Base-by-base conservation (phyloP, 176 grass and related monocot genomes). In the Lolium perenne region DNA sequence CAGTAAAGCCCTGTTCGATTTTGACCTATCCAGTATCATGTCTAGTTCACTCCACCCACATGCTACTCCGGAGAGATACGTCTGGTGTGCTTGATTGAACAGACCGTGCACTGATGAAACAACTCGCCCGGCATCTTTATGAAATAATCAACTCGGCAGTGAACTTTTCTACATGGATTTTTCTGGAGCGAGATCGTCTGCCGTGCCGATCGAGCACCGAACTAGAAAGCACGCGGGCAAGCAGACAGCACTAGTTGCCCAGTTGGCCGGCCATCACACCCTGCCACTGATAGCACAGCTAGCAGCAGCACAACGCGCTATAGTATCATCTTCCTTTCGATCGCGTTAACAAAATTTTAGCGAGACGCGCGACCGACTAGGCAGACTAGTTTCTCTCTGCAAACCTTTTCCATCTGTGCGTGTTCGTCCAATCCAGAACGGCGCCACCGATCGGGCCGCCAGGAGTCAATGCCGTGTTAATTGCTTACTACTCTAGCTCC, bases 11-110 rank as follows among this genome's bases (percentile, higher is more conserved):
- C 38, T 57, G 87, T 22, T 89, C 5, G 11, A 48, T 84, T 88
- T 88, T 84, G 76, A 84, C 76, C 76, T 4, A 20, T 64, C 25
- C 5, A 64, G 81, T 21, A 65, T 70, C 80, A 70, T 76, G 80
- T 70, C 38, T 5, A 58, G 22, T 40, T 83, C 62, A 48, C 40
- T 9, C 25, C 73, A 78, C 12, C 58, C 59, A 12, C 79, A 43
- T 35, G 55, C 53, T 50, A 29, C 9, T 45, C 20, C 29, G 13
- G 13, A 66, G 65, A 2, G 51, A 59, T 21, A 72, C 21, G 54
- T 74, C 38, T 47, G 4, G 4, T 11, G 49, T 48, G 70, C n/a
- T 73, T 48, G 70, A 74, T 74, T 74, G 71, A 81, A 67, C 61
- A 18, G 43, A 32, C 43, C 2, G 6, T 1, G 1, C 16, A 35